These are phyloP conservation scores for Pontederia paniculata DNA, from an alignment of 176 grass and related monocot genomes.

Conservation along the genomic window DNA sequence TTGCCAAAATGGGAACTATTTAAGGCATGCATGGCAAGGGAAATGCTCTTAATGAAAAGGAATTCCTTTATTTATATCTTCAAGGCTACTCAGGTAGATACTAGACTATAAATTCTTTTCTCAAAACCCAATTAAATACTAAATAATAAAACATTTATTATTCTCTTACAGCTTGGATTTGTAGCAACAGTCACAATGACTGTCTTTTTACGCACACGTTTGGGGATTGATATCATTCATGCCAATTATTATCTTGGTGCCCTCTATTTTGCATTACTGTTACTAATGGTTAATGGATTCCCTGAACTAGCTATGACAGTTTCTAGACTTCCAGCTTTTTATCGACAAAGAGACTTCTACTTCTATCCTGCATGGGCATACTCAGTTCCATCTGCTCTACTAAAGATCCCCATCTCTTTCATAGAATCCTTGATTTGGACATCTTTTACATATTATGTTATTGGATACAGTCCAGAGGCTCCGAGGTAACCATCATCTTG, in stretches of 20 bases:
- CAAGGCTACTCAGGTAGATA: conserved; percentile 21
- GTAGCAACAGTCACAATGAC: conserved; percentile 47
- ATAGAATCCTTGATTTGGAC: conserved; percentile 1
- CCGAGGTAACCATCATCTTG: conserved; percentile 31
- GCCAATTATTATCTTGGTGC: conserved; percentile 38
- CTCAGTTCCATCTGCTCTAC: not conserved
- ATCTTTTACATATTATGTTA: not conserved
- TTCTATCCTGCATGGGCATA: conserved; percentile 16
- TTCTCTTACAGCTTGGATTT: conserved; percentile 35
- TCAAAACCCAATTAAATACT: conserved; percentile 18
- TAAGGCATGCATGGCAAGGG: conserved; percentile 53
- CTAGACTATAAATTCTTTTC: not conserved
- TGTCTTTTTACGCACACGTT: conserved; percentile 46
- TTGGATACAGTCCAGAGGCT: conserved; percentile 23
- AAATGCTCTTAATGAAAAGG: conserved; percentile 64
- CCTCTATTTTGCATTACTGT: not conserved
- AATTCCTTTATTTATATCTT: conserved; percentile 58
- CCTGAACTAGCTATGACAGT: not conserved
- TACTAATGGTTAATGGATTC: conserved; percentile 4
- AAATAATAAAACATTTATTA: not conserved
- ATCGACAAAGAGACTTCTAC: conserved; percentile 5
- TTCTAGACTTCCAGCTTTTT: not conserved
- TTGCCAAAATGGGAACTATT: conserved; percentile 54
- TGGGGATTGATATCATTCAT: conserved; percentile 37
- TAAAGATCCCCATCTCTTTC: conserved; percentile 3